A percentile compares a stretch with the other conserved stretches of the same genome.
phyloP scores from a whole-genome alignment of 2,329 filamentous ascomycete species.

The Fusarium torreyae region DNA sequence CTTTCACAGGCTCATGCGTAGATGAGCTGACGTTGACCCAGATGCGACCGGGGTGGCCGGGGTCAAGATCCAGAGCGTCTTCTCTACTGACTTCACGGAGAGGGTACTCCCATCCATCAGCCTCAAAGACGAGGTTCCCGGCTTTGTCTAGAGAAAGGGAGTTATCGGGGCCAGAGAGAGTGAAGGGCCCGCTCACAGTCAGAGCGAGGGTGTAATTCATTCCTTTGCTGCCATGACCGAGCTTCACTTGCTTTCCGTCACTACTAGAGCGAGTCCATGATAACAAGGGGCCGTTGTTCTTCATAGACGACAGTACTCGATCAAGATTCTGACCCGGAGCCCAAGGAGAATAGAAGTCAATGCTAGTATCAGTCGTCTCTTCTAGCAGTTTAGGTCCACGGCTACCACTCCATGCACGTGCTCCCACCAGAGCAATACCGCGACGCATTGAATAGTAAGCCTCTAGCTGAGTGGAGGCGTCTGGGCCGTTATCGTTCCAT shows the following conservation, averaged over 20 bases:
- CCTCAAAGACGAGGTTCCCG: background rate
- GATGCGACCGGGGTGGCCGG: slow-evolving; percentile 22
- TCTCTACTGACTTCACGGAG: slow-evolving; percentile 13
- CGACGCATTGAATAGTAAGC: slow-evolving; percentile 34
- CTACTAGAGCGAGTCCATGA: slow-evolving; percentile 3
- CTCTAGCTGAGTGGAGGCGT: slow-evolving; percentile 21
- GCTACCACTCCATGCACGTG: slow-evolving; percentile 20
- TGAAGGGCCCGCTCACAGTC: background rate
- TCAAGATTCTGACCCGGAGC: slow-evolving; percentile 24
- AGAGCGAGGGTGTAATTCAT: slow-evolving; percentile 25
- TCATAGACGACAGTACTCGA: background rate
- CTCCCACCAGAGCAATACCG: slow-evolving; percentile 25
- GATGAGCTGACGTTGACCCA: slow-evolving; percentile 24
- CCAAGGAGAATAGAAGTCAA: slow-evolving; percentile 22
- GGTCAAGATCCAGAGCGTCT: slow-evolving; percentile 13
- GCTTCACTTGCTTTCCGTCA: background rate
- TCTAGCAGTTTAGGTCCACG: slow-evolving; percentile 8
- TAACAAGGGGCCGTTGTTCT: fast-evolving
- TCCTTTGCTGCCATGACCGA: slow-evolving; percentile 16
- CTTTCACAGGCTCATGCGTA: slow-evolving; percentile 13
- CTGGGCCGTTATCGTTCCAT: slow-evolving; percentile 29
- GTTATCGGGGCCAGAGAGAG: background rate
- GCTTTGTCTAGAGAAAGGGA: background rate
- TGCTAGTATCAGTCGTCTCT: background rate
- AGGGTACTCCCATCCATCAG: slow-evolving; percentile 26